These are phyloP conservation scores for Trametes pubescens DNA, from an alignment of 1,284 basidiomycete species.

Conservation along the genomic window DNA sequence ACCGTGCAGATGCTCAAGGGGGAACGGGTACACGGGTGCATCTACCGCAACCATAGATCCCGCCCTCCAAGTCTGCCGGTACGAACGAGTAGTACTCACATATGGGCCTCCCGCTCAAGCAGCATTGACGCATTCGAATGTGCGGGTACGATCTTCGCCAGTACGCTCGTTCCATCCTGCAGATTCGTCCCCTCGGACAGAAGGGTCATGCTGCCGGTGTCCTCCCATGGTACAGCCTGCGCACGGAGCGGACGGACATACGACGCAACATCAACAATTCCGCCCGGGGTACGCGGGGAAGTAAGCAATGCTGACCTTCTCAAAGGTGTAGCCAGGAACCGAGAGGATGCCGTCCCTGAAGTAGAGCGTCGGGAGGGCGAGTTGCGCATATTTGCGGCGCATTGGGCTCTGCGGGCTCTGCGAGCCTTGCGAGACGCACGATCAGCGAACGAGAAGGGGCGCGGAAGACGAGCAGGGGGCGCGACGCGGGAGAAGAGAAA, in stretches of 20 bases:
- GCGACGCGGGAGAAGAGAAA: background rate
- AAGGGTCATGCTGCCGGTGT: constrained; percentile 73
- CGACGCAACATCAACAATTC: constrained; percentile 6
- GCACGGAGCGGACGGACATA: background rate
- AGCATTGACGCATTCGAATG: constrained; percentile 76
- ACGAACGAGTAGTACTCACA: constrained; percentile 51
- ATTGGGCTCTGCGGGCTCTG: constrained; percentile 34
- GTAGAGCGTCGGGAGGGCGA: constrained; percentile 48
- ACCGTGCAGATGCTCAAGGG: background rate
- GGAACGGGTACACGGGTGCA: background rate
- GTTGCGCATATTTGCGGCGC: constrained; percentile 48
- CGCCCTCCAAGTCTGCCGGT: background rate
- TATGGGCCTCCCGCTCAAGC: constrained; percentile 74
- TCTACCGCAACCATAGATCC: background rate
- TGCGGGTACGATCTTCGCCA: constrained; percentile 75
- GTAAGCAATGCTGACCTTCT: constrained; percentile 55
- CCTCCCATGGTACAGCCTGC: constrained; percentile 69
- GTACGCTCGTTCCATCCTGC: constrained; percentile 70
- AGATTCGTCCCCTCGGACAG: constrained; percentile 72
- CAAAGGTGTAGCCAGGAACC: constrained; percentile 73
- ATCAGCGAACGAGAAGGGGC: constrained; percentile 8
- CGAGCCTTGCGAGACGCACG: constrained; percentile 10
- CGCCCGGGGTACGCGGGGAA: constrained; percentile 14
- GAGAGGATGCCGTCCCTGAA: constrained; percentile 64
- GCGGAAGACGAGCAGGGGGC: background rate